Base-by-base conservation (phyloP, 768 basidiomycete species). In the Pleurotus djamor region DNA sequence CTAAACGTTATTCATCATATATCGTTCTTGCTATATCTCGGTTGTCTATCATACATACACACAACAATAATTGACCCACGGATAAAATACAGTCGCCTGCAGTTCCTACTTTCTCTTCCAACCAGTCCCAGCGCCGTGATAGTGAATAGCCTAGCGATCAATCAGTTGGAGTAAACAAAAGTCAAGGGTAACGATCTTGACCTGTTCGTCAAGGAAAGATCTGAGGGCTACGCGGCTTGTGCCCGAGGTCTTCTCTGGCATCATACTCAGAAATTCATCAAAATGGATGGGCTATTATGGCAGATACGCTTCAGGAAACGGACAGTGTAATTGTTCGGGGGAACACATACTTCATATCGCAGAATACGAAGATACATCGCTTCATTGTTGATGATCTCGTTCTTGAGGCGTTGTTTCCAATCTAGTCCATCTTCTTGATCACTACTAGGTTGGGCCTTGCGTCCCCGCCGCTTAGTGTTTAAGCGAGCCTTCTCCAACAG, bases 181-280 rank as follows among this genome's bases (percentile, higher is more conserved):
- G 21, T 3, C 3, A 28, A 28, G 9, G 16, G 33, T 2, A 43
- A 14, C 37, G 28, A 50, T 37, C 41, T 17, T 64, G 59, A 82
- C 85, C 73, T 86, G 76, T 60, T 78, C 74, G 65, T 88, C 87
- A 28, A 89, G 76, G 64, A 87, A 87, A 3, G 64, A 61, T 37
- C 76, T 73, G 51, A 87, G 67, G 56, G 76, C 72, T 12, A 62
- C 37, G 60, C 76, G 79, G 17, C 79, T 64, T 48, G 70, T 76
- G 1, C 64, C 66, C 43, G 69, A 67, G 55, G 72, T 34, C 35
- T 71, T 76, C 0, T 68, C 70, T n/a, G 65, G 63, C 9, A 77
- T 82, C 41, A 83, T 59, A 48, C 73, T 66, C 59, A 81, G 55
- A 61, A 88, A 86, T 3, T 79, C 69, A 57, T 83, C 75, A 58